A percentile compares a stretch with the other conserved stretches of the same genome.
Evolutionary conservation across 2,329 filamentous ascomycete genomes (phyloP).

Genomic region (Botryosphaeria dothidea): DNA sequence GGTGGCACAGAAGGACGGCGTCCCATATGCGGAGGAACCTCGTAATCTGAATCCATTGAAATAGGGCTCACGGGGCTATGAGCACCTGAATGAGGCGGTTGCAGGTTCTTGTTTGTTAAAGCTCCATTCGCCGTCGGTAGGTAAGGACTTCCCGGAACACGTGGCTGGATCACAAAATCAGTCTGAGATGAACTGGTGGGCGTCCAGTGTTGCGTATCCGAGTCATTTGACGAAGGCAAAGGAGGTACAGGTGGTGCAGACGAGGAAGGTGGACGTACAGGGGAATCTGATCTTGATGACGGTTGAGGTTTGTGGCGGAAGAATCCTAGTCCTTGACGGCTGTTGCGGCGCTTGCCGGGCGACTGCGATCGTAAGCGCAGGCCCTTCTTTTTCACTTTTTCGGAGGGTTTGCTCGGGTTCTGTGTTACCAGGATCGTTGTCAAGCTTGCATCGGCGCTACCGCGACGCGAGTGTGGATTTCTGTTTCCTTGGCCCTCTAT

Average conservation of each 20-base stretch:
- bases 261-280: constrained; percentile 18
- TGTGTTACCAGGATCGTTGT: constrained; percentile 42
- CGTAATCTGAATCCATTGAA: constrained; percentile 10
- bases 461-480: constrained; percentile 36
- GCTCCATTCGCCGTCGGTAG: constrained; percentile 7
- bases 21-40: neutral
- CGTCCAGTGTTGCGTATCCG: neutral
- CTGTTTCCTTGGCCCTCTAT: constrained; percentile 32
- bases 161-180: constrained; percentile 19
- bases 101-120: neutral
- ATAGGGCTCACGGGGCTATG: constrained; percentile 10
- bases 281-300: constrained; percentile 18
- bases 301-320: constrained; percentile 6
- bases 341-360: constrained; percentile 19
- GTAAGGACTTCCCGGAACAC: constrained; percentile 8
- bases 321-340: constrained; percentile 16
- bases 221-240: neutral
- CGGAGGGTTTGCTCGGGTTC: constrained; percentile 30
- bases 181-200: constrained; percentile 8
- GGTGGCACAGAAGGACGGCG: neutral
- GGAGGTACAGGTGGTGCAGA: constrained; percentile 7
- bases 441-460: constrained; percentile 40
- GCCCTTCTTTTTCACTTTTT: constrained; percentile 24
- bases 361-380: constrained; percentile 20
- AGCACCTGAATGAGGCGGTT: constrained; percentile 10